Percentiles rank a stretch among this genome's conserved stretches.
Evolutionary conservation across 768 basidiomycete species (phyloP).

Genomic region (Kwoniella dejecticola): DNA sequence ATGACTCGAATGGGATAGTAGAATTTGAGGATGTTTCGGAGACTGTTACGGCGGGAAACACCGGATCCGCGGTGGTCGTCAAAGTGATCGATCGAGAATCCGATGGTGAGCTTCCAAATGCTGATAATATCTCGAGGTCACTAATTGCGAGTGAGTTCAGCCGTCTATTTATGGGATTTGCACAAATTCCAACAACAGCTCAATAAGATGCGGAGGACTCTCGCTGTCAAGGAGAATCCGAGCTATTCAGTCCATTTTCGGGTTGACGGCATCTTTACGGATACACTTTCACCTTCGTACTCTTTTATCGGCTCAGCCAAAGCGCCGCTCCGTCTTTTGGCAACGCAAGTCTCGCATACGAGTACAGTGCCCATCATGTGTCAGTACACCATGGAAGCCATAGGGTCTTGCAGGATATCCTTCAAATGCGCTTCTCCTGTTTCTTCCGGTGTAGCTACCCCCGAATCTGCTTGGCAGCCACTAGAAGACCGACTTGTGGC

Average conservation of each 20-base stretch:
- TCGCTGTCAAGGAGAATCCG: slow-evolving; percentile 85
- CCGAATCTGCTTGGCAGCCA: slow-evolving; percentile 22
- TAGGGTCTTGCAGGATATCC: slow-evolving; percentile 87
- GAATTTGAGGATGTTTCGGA: slow-evolving; percentile 94
- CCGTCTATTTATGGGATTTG: slow-evolving; percentile 88
- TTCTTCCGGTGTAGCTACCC: slow-evolving; percentile 49
- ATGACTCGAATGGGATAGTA: slow-evolving; percentile 80
- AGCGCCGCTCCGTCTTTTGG: slow-evolving; percentile 77
- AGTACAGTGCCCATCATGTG: slow-evolving; percentile 88
- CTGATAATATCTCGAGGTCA: too few species aligned
- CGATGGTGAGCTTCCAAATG: slow-evolving; percentile 52
- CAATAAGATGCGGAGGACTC: slow-evolving; percentile 89
- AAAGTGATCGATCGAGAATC: slow-evolving; percentile 89
- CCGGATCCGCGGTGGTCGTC: slow-evolving; percentile 81
- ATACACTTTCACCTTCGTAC: slow-evolving; percentile 80
- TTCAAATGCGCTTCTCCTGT: slow-evolving; percentile 70
- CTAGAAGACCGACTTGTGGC: neutral
- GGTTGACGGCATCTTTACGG: slow-evolving; percentile 88
- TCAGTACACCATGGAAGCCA: slow-evolving; percentile 89
- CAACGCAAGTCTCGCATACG: slow-evolving; percentile 70
- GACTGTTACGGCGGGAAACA: slow-evolving; percentile 65
- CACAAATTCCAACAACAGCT: slow-evolving; percentile 85
- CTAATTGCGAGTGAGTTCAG: too few species aligned
- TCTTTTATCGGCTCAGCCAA: slow-evolving; percentile 89
- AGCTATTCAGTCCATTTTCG: slow-evolving; percentile 94